Evolutionary conservation across 2,329 filamentous ascomycete species (phyloP).

Genomic region (Penicillium fuscoglaucum): DNA sequence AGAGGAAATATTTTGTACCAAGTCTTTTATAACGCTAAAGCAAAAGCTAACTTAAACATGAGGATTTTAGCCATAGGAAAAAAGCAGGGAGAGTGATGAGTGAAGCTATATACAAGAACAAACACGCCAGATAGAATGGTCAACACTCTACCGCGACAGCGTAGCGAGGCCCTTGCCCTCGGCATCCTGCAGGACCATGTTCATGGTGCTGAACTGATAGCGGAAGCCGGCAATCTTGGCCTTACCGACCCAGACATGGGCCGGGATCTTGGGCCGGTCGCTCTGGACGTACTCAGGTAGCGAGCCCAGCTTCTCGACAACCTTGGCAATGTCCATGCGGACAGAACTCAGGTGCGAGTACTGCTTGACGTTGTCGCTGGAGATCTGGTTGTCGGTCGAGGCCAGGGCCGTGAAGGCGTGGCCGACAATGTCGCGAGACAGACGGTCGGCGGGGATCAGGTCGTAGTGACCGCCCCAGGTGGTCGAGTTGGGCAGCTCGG

Average conservation of each 20-base stretch:
- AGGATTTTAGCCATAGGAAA: neutral
- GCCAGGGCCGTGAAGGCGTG: neutral
- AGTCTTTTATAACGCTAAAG: neutral
- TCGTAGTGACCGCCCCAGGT: neutral
- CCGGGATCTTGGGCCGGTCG: neutral
- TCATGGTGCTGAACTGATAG: neutral
- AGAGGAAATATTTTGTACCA: neutral
- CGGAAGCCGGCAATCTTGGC: neutral
- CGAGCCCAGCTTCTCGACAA: neutral
- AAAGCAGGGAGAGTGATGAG: neutral
- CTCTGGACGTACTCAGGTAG: neutral
- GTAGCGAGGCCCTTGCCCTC: neutral
- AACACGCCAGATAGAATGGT: neutral
- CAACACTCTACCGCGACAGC: neutral
- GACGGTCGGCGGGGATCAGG: neutral
- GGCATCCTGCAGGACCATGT: neutral
- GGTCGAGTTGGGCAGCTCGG: neutral
- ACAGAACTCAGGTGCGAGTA: neutral
- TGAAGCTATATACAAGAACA: neutral
- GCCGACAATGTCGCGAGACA: neutral
- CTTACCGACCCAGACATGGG: neutral
- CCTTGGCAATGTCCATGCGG: neutral
- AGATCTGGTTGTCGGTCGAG: neutral
- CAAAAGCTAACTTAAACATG: neutral
- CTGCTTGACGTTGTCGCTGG: neutral